These are phyloP conservation scores for Fusarium hainanense DNA, from an alignment of 2,329 filamentous ascomycete genomes.

Conservation along the genomic window DNA sequence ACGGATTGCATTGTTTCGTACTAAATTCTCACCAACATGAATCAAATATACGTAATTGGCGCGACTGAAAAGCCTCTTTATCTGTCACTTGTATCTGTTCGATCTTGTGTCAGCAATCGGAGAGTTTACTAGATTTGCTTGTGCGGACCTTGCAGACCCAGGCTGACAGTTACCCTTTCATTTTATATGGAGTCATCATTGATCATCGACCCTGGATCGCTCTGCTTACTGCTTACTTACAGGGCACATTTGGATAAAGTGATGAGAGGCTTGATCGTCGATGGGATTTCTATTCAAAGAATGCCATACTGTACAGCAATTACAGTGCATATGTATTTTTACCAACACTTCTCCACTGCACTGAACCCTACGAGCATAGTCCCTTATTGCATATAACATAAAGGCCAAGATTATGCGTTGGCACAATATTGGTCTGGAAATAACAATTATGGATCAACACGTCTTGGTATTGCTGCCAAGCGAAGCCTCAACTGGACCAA, in stretches of 20 bases:
- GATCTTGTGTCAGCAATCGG: background rate
- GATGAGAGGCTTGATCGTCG: background rate
- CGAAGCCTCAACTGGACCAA: background rate
- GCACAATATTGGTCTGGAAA: background rate
- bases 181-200: background rate
- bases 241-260: background rate
- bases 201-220: background rate
- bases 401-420: background rate
- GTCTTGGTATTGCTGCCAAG: background rate
- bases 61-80: background rate
- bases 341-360: background rate
- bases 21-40: conserved; percentile 17
- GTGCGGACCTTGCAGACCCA: conserved; percentile 4
- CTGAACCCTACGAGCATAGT: background rate
- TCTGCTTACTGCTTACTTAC: background rate
- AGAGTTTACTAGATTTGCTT: conserved; percentile 4
- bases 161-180: background rate
- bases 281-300: background rate
- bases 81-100: background rate
- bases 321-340: background rate
- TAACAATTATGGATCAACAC: background rate
- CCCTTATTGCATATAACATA: background rate
- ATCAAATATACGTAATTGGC: background rate
- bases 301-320: background rate
- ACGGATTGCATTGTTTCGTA: background rate